phyloP scores from a whole-genome alignment of 495 filamentous ascomycete genomes.

The Choiromyces venosus region DNA sequence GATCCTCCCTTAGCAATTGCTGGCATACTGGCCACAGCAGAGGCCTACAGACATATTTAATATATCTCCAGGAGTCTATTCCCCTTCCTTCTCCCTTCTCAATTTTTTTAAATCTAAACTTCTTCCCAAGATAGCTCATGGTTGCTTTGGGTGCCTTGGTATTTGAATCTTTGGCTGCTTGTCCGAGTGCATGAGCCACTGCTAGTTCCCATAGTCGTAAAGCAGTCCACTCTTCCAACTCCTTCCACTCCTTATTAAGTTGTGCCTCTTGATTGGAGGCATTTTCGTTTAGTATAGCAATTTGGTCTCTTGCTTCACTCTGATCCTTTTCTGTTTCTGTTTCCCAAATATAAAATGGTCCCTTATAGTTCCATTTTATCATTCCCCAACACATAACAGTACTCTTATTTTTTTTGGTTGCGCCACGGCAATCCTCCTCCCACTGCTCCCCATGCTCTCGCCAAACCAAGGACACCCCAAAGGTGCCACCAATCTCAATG shows the following conservation, averaged over 20 bases:
- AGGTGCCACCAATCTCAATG: constrained; percentile 13
- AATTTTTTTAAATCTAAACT: constrained; percentile 5
- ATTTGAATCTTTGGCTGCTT: background rate
- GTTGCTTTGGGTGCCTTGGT: background rate
- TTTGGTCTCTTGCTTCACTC: constrained; percentile 1
- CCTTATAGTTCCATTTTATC: constrained; percentile 12
- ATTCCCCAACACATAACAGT: constrained; percentile 15
- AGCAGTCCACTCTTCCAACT: background rate
- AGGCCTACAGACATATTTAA: constrained; percentile 8
- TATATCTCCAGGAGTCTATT: constrained; percentile 15
- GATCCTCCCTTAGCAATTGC: background rate
- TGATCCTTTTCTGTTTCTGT: constrained; percentile 4
- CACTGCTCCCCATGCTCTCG: background rate
- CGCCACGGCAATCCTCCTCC: background rate
- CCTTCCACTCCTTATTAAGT: background rate
- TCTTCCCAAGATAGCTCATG: background rate
- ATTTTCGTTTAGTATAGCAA: constrained; percentile 8
- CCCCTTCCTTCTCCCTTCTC: background rate
- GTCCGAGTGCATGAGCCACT: background rate
- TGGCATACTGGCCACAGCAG: constrained; percentile 9
- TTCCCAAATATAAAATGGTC: constrained; percentile 6
- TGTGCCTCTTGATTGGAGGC: background rate
- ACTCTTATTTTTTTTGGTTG: constrained; percentile 3
- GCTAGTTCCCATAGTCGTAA: background rate
- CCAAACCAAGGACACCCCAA: constrained; percentile 3